phyloP scores from a whole-genome alignment of 2,329 filamentous ascomycete species.

The Pseudomassariella vexata region DNA sequence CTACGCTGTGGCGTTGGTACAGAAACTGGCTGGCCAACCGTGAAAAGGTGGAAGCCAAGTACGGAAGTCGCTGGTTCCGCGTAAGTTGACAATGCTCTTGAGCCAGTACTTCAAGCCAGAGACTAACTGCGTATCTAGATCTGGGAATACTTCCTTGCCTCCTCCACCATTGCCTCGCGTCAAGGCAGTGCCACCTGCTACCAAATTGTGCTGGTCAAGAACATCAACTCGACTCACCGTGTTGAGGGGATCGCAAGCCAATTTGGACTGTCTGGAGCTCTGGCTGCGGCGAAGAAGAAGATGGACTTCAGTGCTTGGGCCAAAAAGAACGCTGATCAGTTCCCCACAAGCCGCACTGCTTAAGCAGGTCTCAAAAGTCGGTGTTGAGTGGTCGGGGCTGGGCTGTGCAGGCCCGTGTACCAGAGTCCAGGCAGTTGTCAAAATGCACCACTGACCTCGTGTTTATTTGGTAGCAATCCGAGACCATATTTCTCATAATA shows the following conservation, averaged over 20 bases:
- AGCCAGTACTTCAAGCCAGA: constrained; percentile 7
- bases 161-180: constrained; percentile 68
- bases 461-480: too few species aligned
- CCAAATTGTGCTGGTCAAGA: constrained; percentile 75
- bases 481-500: too few species aligned
- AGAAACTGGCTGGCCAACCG: constrained; percentile 94
- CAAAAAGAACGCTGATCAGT: constrained; percentile 26
- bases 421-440: too few species aligned
- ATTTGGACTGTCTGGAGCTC: constrained; percentile 58
- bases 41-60: constrained; percentile 91
- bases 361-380: too few species aligned
- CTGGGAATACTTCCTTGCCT: constrained; percentile 78
- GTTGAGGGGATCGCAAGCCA: constrained; percentile 65
- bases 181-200: constrained; percentile 73
- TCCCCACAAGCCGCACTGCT: constrained; percentile 23
- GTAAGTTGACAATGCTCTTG: constrained; percentile 45
- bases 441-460: too few species aligned
- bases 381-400: too few species aligned
- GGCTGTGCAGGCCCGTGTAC: too few species aligned
- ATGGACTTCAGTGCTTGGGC: constrained; percentile 26
- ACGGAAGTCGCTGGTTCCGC: constrained; percentile 91
- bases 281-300: constrained; percentile 30
- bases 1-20: constrained; percentile 97
- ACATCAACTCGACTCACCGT: constrained; percentile 75
- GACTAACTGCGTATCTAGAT: constrained; percentile 26